Evolutionary conservation across 768 basidiomycete species (phyloP).

Genomic region (Sistotremastrum niveocremeum): DNA sequence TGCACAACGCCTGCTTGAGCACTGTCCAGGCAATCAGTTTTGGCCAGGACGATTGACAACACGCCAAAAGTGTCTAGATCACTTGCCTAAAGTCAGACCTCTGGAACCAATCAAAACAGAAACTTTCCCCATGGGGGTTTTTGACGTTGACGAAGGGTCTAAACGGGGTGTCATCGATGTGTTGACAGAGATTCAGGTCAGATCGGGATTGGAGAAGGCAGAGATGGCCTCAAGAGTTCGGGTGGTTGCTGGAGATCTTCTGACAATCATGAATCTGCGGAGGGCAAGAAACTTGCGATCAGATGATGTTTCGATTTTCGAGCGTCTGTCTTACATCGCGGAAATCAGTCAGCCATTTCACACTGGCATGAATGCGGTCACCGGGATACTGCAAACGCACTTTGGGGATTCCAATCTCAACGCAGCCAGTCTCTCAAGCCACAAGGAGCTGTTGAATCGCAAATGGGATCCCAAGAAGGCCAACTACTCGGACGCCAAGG

Average conservation of each 20-base stretch:
- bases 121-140: conserved; percentile 15
- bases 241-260: conserved; percentile 18
- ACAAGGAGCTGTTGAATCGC: conserved; percentile 15
- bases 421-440: conserved; percentile 13
- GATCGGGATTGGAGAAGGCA: conserved; percentile 8
- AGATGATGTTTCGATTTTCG: conserved; percentile 13
- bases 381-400: conserved; percentile 14
- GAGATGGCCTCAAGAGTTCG: conserved; percentile 12
- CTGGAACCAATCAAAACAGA: conserved; percentile 16
- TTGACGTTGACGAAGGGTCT: conserved; percentile 19
- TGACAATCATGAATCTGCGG: conserved; percentile 16
- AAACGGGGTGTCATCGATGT: conserved; percentile 16
- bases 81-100: conserved; percentile 13
- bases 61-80: neutral
- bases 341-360: conserved; percentile 15
- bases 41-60: conserved; percentile 7
- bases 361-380: conserved; percentile 14
- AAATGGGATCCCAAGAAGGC: conserved; percentile 17
- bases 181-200: conserved; percentile 11
- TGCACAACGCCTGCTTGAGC: conserved; percentile 6
- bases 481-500: conserved; percentile 18
- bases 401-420: conserved; percentile 12
- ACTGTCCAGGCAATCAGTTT: conserved; percentile 5
- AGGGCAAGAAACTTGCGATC: conserved; percentile 10
- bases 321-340: conserved; percentile 13